Evolutionary conservation across 352 stramenopile genomes (phyloP).

Genomic region (Globisporangium iwayamae): DNA sequence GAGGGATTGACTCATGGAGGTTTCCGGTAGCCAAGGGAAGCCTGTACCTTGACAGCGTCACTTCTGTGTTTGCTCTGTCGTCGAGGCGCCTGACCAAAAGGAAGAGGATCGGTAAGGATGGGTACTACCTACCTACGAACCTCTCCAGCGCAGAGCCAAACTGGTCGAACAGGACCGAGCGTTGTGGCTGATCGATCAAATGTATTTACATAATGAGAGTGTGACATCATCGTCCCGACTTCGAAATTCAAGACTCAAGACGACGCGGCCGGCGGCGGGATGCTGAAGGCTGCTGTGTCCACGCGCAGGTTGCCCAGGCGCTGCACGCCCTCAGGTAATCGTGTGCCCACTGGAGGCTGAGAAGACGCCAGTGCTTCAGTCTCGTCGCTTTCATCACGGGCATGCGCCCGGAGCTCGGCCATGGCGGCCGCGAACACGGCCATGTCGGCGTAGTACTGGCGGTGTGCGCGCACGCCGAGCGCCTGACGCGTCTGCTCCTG

Average conservation of each 20-base stretch:
- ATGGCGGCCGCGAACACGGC: conserved; percentile 10
- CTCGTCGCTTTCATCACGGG: not conserved
- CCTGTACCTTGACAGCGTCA: too few species aligned
- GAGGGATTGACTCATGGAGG: too few species aligned
- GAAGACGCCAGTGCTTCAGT: not conserved
- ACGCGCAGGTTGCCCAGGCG: conserved; percentile 5
- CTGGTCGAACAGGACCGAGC: too few species aligned
- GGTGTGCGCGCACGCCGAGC: conserved; percentile 2
- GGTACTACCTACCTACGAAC: too few species aligned
- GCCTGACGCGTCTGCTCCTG: conserved; percentile 15
- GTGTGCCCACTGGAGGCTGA: not conserved
- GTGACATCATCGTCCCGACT: too few species aligned
- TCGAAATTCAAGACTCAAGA: not conserved
- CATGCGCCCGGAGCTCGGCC: conserved; percentile 3
- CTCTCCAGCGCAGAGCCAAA: too few species aligned
- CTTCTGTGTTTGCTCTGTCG: too few species aligned
- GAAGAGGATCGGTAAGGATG: too few species aligned
- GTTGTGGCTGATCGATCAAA: too few species aligned
- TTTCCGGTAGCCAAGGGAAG: too few species aligned
- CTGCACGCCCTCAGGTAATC: conserved; percentile 8
- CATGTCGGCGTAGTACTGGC: conserved; percentile 13
- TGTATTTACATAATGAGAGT: too few species aligned
- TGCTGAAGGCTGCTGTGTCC: conserved; percentile 5
- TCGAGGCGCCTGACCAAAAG: too few species aligned
- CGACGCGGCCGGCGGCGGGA: not conserved